These are phyloP conservation scores for Plasmodium chabaudi DNA, from an alignment of 169 alveolate species.

Conservation along the genomic window DNA sequence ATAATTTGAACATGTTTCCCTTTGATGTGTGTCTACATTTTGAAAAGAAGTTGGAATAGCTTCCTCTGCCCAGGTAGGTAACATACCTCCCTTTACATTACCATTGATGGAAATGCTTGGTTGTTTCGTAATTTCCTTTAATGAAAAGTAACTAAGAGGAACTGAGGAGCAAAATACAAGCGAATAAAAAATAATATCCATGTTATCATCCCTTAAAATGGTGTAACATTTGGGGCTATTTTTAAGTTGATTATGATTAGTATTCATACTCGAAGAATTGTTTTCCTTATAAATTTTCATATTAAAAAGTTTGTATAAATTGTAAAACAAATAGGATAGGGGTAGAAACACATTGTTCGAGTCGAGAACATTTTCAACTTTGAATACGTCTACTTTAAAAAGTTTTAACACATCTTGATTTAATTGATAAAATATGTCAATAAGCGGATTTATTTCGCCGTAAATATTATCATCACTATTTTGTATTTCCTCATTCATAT, in stretches of 20 bases:
- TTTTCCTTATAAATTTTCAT: background rate
- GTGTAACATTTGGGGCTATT: too few species aligned
- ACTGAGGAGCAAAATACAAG: constrained; percentile 40
- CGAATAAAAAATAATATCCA: constrained; percentile 6
- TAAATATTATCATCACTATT: background rate
- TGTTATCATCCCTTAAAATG: background rate
- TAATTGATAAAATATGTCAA: background rate
- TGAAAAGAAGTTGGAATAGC: background rate
- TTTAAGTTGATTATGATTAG: background rate
- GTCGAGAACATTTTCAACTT: constrained; percentile 36
- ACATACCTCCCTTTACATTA: too few species aligned
- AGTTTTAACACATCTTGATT: constrained; percentile 4
- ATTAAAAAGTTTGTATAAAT: constrained; percentile 1
- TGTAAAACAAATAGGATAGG: constrained; percentile 43
- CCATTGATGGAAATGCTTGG: background rate
- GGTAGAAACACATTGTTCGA: constrained; percentile 43
- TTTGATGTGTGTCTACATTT: background rate
- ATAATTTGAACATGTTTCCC: background rate
- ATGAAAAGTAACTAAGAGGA: constrained; percentile 12
- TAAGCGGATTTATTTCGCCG: background rate
- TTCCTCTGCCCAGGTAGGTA: background rate
- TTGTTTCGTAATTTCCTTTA: constrained; percentile 12
- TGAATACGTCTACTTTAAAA: constrained; percentile 17
- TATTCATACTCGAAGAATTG: background rate
- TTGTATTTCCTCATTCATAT: too few species aligned